Evolutionary conservation across 352 stramenopile species (phyloP).

Genomic region (Globisporangium nagaii): DNA sequence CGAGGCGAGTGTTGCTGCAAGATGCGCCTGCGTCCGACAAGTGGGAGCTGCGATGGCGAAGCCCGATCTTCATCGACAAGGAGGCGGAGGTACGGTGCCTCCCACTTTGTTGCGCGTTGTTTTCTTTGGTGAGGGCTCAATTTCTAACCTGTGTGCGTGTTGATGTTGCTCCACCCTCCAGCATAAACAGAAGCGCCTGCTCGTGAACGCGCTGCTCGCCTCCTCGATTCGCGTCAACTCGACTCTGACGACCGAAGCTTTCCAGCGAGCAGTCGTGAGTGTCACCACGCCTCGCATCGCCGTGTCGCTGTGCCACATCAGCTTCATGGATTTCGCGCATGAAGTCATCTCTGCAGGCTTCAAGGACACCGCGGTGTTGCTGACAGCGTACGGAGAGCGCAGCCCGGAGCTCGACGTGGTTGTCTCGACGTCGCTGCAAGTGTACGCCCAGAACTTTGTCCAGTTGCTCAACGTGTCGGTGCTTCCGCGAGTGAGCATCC

Average conservation of each 20-base stretch:
- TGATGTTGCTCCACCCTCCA: slow-evolving; percentile 8
- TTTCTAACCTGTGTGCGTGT: slow-evolving; percentile 2
- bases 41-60: slow-evolving; percentile 77
- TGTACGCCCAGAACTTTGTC: slow-evolving; percentile 66
- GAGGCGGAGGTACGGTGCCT: slow-evolving; percentile 35
- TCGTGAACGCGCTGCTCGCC: slow-evolving; percentile 62
- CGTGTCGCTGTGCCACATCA: slow-evolving; percentile 37
- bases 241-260: slow-evolving; percentile 27
- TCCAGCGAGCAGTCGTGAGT: slow-evolving; percentile 30
- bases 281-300: slow-evolving; percentile 27
- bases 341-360: slow-evolving; percentile 57
- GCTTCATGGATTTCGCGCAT: slow-evolving; percentile 33
- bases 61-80: slow-evolving; percentile 47
- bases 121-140: too few species aligned
- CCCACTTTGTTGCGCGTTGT: too few species aligned
- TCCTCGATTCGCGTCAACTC: slow-evolving; percentile 65
- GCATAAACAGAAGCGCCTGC: slow-evolving; percentile 58
- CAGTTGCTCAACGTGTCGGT: slow-evolving; percentile 69
- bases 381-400: slow-evolving; percentile 15
- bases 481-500: slow-evolving; percentile 41
- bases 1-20: slow-evolving; percentile 27
- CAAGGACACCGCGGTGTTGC: slow-evolving; percentile 31
- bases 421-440: slow-evolving; percentile 39
- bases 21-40: slow-evolving; percentile 43
- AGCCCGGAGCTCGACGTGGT: slow-evolving; percentile 23